phyloP scores from a whole-genome alignment of 1,284 basidiomycete species.

The Leccinum griseonigrum region DNA sequence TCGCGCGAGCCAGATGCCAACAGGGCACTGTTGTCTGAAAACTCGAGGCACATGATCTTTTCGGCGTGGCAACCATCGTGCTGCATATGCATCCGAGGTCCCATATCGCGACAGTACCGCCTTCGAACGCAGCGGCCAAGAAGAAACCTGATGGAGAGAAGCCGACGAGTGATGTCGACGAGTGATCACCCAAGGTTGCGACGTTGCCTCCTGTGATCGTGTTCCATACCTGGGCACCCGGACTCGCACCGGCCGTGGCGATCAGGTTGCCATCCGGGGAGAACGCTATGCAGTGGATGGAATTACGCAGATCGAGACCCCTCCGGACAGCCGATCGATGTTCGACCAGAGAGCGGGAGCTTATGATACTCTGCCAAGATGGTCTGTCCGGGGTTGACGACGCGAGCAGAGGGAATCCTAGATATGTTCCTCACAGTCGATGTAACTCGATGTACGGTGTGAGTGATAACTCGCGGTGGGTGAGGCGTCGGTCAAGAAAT shows the following conservation, averaged over 20 bases:
- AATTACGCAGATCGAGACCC: background rate
- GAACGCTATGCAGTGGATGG: conserved; percentile 18
- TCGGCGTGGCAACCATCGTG: conserved; percentile 16
- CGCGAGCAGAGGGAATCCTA: no score
- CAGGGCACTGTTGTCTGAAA: conserved; percentile 18
- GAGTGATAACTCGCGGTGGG: no score
- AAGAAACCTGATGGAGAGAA: conserved; percentile 25
- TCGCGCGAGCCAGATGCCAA: conserved; percentile 26
- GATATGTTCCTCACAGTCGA: no score
- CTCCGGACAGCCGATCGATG: background rate
- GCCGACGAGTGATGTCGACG: conserved; percentile 18
- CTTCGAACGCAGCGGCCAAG: conserved; percentile 20
- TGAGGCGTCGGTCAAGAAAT: no score
- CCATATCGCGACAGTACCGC: conserved; percentile 21
- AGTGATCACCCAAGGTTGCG: conserved; percentile 18
- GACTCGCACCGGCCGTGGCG: conserved; percentile 16
- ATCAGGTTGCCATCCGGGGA: conserved; percentile 14
- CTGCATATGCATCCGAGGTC: conserved; percentile 22
- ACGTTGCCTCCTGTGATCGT: conserved; percentile 20
- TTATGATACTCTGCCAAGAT: no score
- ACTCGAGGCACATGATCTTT: conserved; percentile 19
- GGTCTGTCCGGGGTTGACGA: no score
- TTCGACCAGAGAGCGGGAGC: background rate
- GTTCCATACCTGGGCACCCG: conserved; percentile 26
- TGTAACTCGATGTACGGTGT: no score